A percentile compares a stretch with the other conserved stretches of the same genome.
Conservation (phyloP, 805 yeast species). For the Candida jianshihensis region DNA sequence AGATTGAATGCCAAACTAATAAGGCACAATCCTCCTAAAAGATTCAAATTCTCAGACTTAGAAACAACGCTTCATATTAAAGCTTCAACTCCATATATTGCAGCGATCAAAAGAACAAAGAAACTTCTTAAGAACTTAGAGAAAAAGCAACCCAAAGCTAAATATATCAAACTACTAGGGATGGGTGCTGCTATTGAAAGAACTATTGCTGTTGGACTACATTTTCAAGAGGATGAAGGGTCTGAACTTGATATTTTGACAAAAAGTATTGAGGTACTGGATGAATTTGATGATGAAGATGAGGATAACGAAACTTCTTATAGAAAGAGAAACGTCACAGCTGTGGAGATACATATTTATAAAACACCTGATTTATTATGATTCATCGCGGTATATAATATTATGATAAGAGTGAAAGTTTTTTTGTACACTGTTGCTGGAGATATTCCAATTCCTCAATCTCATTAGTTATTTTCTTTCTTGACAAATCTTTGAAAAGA, state of each 20-base stretch:
- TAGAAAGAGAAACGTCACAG: conserved; percentile 32
- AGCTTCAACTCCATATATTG: conserved; percentile 60
- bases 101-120: conserved; percentile 61
- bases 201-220: conserved; percentile 53
- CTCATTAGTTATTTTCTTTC: conserved; percentile 42
- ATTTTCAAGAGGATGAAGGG: conserved; percentile 45
- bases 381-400: background rate
- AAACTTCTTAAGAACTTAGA: conserved; percentile 43
- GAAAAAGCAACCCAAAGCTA: conserved; percentile 33
- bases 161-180: conserved; percentile 54
- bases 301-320: conserved; percentile 26
- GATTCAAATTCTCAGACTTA: conserved; percentile 35
- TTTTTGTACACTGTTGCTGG: conserved; percentile 31
- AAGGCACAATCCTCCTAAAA: conserved; percentile 48
- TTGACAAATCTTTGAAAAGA: conserved; percentile 27
- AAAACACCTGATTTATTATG: conserved; percentile 5
- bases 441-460: conserved; percentile 43
- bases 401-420: conserved; percentile 1
- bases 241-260: conserved; percentile 56
- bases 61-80: conserved; percentile 52
- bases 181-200: conserved; percentile 71
- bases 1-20: conserved; percentile 31
- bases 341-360: conserved; percentile 35
- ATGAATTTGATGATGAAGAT: conserved; percentile 45
- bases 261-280: conserved; percentile 60